A percentile compares a stretch with the other conserved stretches of the same genome.
Conservation (phyloP, 805 yeast species). For the Metschnikowia borealis region DNA sequence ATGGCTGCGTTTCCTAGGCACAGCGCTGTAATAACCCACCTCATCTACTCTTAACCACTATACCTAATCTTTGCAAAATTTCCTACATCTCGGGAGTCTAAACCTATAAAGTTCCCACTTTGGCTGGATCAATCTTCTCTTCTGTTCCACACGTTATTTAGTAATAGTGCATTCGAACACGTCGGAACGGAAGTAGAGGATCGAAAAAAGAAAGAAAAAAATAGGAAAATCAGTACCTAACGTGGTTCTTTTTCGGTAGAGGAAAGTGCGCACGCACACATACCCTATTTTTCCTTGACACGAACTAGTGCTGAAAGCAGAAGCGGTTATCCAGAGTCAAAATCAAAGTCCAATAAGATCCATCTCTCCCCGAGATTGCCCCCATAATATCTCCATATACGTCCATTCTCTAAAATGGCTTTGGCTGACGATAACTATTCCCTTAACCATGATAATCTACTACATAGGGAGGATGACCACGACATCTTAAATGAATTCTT, state of each 20-base stretch:
- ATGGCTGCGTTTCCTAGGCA: neutral
- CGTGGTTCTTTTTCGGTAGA: neutral
- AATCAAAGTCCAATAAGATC: neutral
- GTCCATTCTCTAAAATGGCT: constrained; percentile 12
- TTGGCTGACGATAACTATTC: constrained; percentile 22
- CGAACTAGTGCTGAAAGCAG: neutral
- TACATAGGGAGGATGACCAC: constrained; percentile 29
- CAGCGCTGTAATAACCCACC: neutral
- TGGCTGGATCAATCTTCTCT: neutral
- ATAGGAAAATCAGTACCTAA: neutral
- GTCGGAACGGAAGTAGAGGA: neutral
- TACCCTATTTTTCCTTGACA: neutral
- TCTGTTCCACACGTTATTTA: neutral
- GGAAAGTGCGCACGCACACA: neutral
- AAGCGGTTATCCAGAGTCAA: neutral
- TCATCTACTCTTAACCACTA: too few species aligned
- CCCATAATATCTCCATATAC: neutral
- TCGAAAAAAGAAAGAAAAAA: neutral
- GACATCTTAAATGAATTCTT: constrained; percentile 57
- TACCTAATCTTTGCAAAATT: neutral
- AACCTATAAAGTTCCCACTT: neutral
- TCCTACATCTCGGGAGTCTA: neutral
- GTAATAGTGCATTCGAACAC: neutral
- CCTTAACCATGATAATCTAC: constrained; percentile 22
- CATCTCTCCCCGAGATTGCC: neutral